Percentiles rank a stretch among this genome's conserved stretches.
phyloP scores from a whole-genome alignment of 352 stramenopile genomes.

The Globisporangium solare region DNA sequence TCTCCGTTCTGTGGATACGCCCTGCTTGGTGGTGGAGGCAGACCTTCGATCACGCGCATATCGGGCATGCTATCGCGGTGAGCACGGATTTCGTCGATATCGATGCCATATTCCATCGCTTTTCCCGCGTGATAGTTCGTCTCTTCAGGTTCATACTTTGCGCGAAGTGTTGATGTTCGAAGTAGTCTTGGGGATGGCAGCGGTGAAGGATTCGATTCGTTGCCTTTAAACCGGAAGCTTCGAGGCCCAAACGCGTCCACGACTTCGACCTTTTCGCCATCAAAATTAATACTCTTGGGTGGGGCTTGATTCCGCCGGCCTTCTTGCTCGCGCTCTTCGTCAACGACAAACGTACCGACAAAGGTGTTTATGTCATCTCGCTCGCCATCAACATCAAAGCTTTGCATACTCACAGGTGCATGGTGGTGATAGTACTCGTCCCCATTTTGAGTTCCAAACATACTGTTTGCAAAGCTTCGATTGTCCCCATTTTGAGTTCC shows the following conservation, averaged over 20 bases:
- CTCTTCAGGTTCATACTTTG: slow-evolving; percentile 59
- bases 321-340: slow-evolving; percentile 35
- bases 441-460: not conserved
- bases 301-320: slow-evolving; percentile 24
- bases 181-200: slow-evolving; percentile 36
- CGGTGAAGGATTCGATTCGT: slow-evolving; percentile 27
- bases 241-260: slow-evolving; percentile 39
- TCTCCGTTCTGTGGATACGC: slow-evolving; percentile 1
- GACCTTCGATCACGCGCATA: slow-evolving; percentile 13
- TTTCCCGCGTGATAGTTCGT: slow-evolving; percentile 73
- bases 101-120: slow-evolving; percentile 62
- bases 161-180: slow-evolving; percentile 52
- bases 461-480: not conserved
- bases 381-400: slow-evolving; percentile 59
- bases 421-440: slow-evolving; percentile 1
- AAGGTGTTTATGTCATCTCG: slow-evolving; percentile 27
- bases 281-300: slow-evolving; percentile 71
- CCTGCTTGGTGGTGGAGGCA: not conserved
- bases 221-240: slow-evolving; percentile 68
- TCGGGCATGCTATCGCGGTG: slow-evolving; percentile 41
- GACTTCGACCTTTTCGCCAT: slow-evolving; percentile 46
- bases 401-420: slow-evolving; percentile 13
- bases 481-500: slow-evolving; percentile 5
- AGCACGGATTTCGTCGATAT: slow-evolving; percentile 22
- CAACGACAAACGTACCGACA: slow-evolving; percentile 49